Evolutionary conservation across 2,329 filamentous ascomycete species (phyloP).

Genomic region (Colletotrichum sp.): DNA sequence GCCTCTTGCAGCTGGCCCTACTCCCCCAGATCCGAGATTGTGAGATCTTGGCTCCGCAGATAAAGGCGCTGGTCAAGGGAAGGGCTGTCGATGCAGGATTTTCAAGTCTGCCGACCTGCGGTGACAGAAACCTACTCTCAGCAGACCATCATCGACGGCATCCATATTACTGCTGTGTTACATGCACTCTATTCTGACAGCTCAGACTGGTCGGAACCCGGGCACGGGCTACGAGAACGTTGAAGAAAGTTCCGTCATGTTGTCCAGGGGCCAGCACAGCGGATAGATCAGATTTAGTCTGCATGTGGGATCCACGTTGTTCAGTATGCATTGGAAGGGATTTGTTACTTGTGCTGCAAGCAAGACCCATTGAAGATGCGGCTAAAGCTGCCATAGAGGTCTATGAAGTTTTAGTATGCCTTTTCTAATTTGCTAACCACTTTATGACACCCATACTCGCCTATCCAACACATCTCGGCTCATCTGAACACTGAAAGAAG

Average conservation of each 20-base stretch:
- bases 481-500: not conserved
- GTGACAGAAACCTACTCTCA: not conserved
- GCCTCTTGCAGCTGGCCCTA: not conserved
- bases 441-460: not conserved
- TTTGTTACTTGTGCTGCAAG: not conserved
- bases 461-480: not conserved
- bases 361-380: not conserved
- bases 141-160: accelerated
- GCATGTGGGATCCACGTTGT: not conserved
- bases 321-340: not conserved
- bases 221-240: not conserved
- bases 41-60: not conserved
- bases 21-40: not conserved
- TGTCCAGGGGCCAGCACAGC: not conserved
- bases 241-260: not conserved
- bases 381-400: not conserved
- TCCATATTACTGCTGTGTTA: not conserved
- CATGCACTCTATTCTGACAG: not conserved
- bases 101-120: not conserved
- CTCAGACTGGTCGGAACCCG: not conserved
- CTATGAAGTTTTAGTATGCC: not conserved
- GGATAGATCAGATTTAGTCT: not conserved
- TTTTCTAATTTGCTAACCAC: not conserved
- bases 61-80: not conserved
- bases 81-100: not conserved